A percentile compares a stretch with the other conserved stretches of the same genome.
These are phyloP conservation scores for Pyricularia pennisetigena DNA, from an alignment of 2,329 filamentous ascomycete genomes.

Conservation along the genomic window DNA sequence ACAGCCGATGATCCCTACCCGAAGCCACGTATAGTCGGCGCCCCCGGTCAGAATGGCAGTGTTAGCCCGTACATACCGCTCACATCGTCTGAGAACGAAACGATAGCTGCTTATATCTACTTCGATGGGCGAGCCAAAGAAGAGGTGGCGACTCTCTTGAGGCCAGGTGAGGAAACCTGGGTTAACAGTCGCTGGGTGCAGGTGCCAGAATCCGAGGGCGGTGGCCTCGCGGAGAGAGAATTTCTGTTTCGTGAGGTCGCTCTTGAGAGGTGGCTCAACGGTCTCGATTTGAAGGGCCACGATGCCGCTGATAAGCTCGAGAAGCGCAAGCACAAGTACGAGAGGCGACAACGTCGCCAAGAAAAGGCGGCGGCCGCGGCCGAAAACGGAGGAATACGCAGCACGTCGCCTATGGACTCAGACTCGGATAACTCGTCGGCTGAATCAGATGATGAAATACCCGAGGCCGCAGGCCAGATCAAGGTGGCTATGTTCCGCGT, in stretches of 20 bases:
- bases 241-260: slow-evolving; percentile 97
- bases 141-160: slow-evolving; percentile 87
- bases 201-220: slow-evolving; percentile 81
- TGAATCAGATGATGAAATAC: slow-evolving; percentile 70
- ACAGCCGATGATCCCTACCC: slow-evolving; percentile 69
- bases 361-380: slow-evolving; percentile 26
- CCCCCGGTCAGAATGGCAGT: slow-evolving; percentile 37
- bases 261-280: slow-evolving; percentile 91
- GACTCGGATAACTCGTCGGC: slow-evolving; percentile 61
- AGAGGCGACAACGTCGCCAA: slow-evolving; percentile 56
- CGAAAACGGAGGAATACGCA: slow-evolving; percentile 23
- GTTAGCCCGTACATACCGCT: slow-evolving; percentile 84
- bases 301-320: slow-evolving; percentile 86
- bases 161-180: slow-evolving; percentile 96
- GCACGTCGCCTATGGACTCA: slow-evolving; percentile 57
- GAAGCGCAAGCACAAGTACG: slow-evolving; percentile 73
- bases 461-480: slow-evolving; percentile 93
- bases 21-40: slow-evolving; percentile 71
- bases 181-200: slow-evolving; percentile 98
- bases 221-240: slow-evolving; percentile 89
- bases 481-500: slow-evolving; percentile 96
- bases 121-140: slow-evolving; percentile 94
- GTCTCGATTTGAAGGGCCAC: slow-evolving; percentile 86
- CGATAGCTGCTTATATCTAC: slow-evolving; percentile 94
- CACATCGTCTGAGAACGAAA: slow-evolving; percentile 90